phyloP scores from a whole-genome alignment of 495 filamentous ascomycete genomes.

The Trichoderma virens region DNA sequence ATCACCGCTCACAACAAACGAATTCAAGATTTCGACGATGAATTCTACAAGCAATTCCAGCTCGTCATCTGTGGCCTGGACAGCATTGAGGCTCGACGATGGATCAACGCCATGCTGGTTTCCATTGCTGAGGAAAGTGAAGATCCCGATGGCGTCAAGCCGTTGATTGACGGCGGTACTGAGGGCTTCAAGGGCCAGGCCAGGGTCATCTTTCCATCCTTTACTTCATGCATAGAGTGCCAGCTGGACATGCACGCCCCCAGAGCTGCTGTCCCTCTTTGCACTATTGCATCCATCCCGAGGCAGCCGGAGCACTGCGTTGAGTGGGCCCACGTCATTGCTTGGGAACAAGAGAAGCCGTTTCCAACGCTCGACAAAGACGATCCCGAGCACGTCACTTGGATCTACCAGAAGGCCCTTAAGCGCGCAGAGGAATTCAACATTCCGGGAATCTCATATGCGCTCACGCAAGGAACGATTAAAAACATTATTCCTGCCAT shows the following conservation, averaged over 20 bases:
- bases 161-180: conserved; percentile 92
- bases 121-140: conserved; percentile 73
- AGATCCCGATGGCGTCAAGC: conserved; percentile 75
- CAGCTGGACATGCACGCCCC: conserved; percentile 98
- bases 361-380: conserved; percentile 78
- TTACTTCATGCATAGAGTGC: conserved; percentile 96
- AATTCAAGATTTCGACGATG: conserved; percentile 95
- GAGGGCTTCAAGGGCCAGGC: conserved; percentile 99
- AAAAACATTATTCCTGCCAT: conserved; percentile 99
- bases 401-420: conserved; percentile 85
- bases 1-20: conserved; percentile 91
- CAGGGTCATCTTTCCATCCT: conserved; percentile 81
- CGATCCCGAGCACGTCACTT: conserved; percentile 92
- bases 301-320: conserved; percentile 98
- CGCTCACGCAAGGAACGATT: conserved; percentile 94
- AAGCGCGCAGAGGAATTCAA: conserved; percentile 77
- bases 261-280: conserved; percentile 86
- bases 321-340: conserved; percentile 92
- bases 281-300: conserved; percentile 93
- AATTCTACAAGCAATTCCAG: conserved; percentile 97
- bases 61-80: conserved; percentile 93
- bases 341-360: conserved; percentile 56
- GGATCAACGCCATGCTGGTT: conserved; percentile 94
- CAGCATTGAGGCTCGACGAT: conserved; percentile 91
- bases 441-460: conserved; percentile 89